Evolutionary conservation across 2,329 filamentous ascomycete species (phyloP), one percentile per base, ranked within the genome.

Genomic region (Pseudogymnoascus sp.): DNA sequence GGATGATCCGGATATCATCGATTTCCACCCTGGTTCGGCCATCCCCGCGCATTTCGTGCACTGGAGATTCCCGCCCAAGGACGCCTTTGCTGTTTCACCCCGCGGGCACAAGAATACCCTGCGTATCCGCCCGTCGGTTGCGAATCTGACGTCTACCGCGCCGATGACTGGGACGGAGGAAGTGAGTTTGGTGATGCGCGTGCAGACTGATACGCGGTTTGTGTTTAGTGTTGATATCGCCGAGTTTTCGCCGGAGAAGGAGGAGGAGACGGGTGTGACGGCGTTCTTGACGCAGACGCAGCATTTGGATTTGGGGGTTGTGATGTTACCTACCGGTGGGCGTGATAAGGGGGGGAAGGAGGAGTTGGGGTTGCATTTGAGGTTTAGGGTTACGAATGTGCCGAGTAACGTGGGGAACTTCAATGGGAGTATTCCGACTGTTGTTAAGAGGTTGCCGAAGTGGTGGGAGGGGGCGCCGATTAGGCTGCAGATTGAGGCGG

Each of bases 171-270:
- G 78, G 0, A 76, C 78, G 46, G 72, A 70, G 4, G 78, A 80
- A 5, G 79, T 82, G 70, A 77, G 82, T 0, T 83, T 86, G 56
- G 74, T 87, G 15, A 80, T 79, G 0, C 76, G 81, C 2, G 76
- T 82, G 1, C 83, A 86, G 69, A 80, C 80, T 4, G 78, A 85
- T 65, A 81, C 82, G 0, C 72, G 83, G 0, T 85, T 85, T 70
- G 78, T 73, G 0, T 85, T 77, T 69, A 76, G 73, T 50, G 76
- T 82, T 3, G 75, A 81, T 62, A 26, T 53, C 17, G 61, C 85
- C 0, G 72, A 75, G 6, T 84, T 80, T 67, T 63, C 68, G 0
- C 77, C 81, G 0, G 70, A 70, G 0, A 63, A 63, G 0, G 53
- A 69, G 0, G 77, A 82, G 64, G 82, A 85, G 69, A 79, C 81